A percentile compares a stretch with the other conserved stretches of the same genome.
phyloP scores from a whole-genome alignment of 306 rosid species.

The Biancaea sappan region DNA sequence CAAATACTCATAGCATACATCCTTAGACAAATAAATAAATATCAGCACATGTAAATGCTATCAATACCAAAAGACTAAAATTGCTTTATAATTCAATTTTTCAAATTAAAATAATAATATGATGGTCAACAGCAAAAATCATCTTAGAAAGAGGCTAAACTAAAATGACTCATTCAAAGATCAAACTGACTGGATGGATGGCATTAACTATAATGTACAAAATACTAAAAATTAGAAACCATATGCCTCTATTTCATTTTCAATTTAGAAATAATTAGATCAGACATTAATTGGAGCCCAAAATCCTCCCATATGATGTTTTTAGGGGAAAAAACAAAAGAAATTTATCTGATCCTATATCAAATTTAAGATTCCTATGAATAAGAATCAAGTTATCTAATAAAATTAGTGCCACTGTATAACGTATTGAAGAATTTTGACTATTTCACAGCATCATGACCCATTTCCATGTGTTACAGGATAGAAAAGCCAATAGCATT shows the following conservation, averaged over 20 bases:
- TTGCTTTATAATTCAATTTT: background rate
- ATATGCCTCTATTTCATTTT: too few species aligned
- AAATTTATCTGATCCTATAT: background rate
- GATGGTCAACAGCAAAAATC: background rate
- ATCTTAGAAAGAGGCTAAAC: background rate
- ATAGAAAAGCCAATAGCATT: background rate
- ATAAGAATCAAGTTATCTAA: background rate
- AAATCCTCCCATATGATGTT: background rate
- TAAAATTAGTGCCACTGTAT: background rate
- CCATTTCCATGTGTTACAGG: background rate
- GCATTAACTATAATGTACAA: too few species aligned
- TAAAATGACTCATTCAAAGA: background rate
- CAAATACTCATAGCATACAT: too few species aligned
- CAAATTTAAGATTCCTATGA: background rate
- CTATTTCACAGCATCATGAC: background rate
- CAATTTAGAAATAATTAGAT: background rate
- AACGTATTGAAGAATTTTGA: background rate
- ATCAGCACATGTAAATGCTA: background rate
- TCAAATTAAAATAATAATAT: background rate
- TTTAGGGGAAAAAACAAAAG: background rate
- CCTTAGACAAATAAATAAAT: too few species aligned
- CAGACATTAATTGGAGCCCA: background rate
- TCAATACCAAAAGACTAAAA: background rate
- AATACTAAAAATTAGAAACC: too few species aligned
- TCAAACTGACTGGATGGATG: background rate